These are phyloP conservation scores for Pythium angustatum DNA, from an alignment of 352 stramenopile species.

Conservation along the genomic window DNA sequence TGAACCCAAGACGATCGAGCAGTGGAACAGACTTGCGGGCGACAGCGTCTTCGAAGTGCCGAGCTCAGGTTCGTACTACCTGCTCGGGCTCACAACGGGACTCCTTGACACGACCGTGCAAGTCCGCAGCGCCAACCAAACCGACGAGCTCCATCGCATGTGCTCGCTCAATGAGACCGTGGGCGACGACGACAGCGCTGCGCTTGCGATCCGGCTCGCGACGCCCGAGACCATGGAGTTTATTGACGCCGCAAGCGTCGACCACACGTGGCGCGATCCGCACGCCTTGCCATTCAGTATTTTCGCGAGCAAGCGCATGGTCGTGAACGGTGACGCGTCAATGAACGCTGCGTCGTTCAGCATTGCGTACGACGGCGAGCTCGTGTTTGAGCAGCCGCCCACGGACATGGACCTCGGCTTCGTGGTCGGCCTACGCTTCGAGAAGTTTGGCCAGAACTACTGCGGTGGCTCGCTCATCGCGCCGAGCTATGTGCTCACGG, in stretches of 20 bases:
- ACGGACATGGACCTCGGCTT: slow-evolving; percentile 30
- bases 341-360: not conserved
- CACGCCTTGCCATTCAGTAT: slow-evolving; percentile 15
- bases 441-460: slow-evolving; percentile 38
- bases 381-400: slow-evolving; percentile 27
- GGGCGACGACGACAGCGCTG: slow-evolving; percentile 20
- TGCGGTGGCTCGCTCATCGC: slow-evolving; percentile 50
- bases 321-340: not conserved
- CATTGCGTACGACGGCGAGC: slow-evolving; percentile 21
- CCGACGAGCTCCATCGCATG: not conserved
- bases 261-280: slow-evolving; percentile 30
- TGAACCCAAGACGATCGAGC: slow-evolving; percentile 9
- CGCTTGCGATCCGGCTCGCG: slow-evolving; percentile 25
- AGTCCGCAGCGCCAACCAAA: not conserved
- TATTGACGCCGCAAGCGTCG: slow-evolving; percentile 24
- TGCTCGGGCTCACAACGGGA: slow-evolving; percentile 19
- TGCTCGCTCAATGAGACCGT: slow-evolving; percentile 24
- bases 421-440: slow-evolving; percentile 37
- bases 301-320: slow-evolving; percentile 7
- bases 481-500: slow-evolving; percentile 46
- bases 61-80: slow-evolving; percentile 19
- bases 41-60: slow-evolving; percentile 26
- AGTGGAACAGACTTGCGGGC: slow-evolving; percentile 18
- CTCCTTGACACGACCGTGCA: slow-evolving; percentile 3
- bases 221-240: slow-evolving; percentile 28